A percentile compares a stretch with the other conserved stretches of the same genome.
Conservation (phyloP, 257 asterid genomes). For the Nicotiana benthamiana region DNA sequence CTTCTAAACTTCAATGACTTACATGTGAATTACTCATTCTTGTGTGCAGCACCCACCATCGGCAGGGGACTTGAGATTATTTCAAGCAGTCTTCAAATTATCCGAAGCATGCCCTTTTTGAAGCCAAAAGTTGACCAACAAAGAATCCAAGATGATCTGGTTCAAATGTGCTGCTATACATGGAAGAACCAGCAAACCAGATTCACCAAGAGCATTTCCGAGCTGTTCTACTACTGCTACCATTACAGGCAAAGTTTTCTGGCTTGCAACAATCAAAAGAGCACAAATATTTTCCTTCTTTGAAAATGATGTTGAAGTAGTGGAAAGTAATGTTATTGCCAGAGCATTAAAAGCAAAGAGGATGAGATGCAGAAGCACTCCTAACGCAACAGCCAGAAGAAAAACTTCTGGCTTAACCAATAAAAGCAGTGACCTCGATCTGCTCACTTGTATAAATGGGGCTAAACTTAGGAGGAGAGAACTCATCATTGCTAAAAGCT, state of each 20-base stretch:
- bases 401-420: conserved; percentile 76
- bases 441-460: conserved; percentile 98
- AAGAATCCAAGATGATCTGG: conserved; percentile 89
- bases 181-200: conserved; percentile 92
- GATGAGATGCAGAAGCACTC: conserved; percentile 67
- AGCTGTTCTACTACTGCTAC: conserved; percentile 99
- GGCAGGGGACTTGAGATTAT: background rate
- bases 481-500: conserved; percentile 60
- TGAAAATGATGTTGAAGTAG: conserved; percentile 51
- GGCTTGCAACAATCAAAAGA: conserved; percentile 79
- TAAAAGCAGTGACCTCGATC: conserved; percentile 75
- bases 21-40: background rate
- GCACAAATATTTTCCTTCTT: conserved; percentile 68
- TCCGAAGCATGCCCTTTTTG: conserved; percentile 23
- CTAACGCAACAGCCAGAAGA: conserved; percentile 73
- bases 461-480: conserved; percentile 77
- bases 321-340: conserved; percentile 37
- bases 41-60: background rate
- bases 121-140: conserved; percentile 62
- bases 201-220: conserved; percentile 78
- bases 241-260: conserved; percentile 96
- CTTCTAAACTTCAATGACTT: background rate
- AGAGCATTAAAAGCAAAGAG: conserved; percentile 60
- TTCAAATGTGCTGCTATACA: conserved; percentile 90
- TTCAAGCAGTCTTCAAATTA: conserved; percentile 36